Evolutionary conservation across 1,139 yeast genomes (phyloP).

Genomic region (Scheffersomyces parashehatae): DNA sequence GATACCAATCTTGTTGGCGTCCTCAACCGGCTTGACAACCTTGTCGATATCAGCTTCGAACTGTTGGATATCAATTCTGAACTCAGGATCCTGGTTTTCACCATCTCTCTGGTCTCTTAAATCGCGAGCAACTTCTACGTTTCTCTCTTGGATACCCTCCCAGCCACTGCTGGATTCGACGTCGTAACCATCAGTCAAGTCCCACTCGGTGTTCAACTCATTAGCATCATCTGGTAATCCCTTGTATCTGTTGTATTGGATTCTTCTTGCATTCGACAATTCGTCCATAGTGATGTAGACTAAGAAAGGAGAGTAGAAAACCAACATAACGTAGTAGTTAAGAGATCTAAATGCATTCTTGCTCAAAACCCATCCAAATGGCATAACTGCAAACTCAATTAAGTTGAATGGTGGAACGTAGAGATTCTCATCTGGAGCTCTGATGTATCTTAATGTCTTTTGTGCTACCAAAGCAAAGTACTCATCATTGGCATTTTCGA

Average conservation of each 20-base stretch:
- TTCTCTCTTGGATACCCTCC: conserved; percentile 42
- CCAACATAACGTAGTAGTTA: conserved; percentile 57
- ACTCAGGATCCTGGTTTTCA: conserved; percentile 73
- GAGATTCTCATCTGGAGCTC: conserved; percentile 87
- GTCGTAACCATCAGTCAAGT: conserved; percentile 74
- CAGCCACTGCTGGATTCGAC: conserved; percentile 33
- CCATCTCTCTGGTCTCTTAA: conserved; percentile 57
- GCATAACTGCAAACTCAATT: conserved; percentile 55
- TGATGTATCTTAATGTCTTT: conserved; percentile 76
- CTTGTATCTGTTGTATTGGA: conserved; percentile 67
- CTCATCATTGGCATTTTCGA: conserved; percentile 81
- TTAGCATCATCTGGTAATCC: conserved; percentile 79
- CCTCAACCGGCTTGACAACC: conserved; percentile 57
- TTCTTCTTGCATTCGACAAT: conserved; percentile 63
- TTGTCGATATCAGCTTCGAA: conserved; percentile 52
- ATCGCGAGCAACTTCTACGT: conserved; percentile 37
- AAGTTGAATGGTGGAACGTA: conserved; percentile 85
- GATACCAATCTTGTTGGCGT: conserved; percentile 57
- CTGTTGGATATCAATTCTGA: conserved; percentile 45
- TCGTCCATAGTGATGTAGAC: conserved; percentile 63
- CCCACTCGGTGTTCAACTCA: conserved; percentile 80
- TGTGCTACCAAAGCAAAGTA: conserved; percentile 84
- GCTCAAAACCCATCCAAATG: conserved; percentile 31
- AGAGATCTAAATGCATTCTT: conserved; percentile 31
- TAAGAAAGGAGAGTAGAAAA: conserved; percentile 70